Evolutionary conservation across 495 filamentous ascomycete species (phyloP), one percentile per base, ranked within the genome.

Genomic region (Parachaetomium inaequale): DNA sequence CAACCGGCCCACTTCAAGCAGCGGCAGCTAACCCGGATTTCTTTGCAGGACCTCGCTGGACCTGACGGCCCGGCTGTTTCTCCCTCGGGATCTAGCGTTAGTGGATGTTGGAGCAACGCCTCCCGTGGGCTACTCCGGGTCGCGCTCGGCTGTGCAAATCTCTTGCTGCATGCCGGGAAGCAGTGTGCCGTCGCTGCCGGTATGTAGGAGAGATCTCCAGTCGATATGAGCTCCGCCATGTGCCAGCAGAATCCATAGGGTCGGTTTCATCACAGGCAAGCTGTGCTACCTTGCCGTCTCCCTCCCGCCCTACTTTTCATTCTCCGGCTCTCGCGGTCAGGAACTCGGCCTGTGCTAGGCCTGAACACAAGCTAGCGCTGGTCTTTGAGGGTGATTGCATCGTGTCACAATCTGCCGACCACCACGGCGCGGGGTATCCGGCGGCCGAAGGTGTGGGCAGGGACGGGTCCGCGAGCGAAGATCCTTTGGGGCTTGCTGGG

Each of bases 351-450:
- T n/a, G 14, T 8, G 26, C 8, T 7, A 49, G 10, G 42, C 6
- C 19, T 23, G 42, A n/a, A n/a, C n/a, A 46, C 5, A 19, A 7
- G 42, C 42, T 23, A 46, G 42, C 2, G 4, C 25, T 11, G 28
- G 53, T 32, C 47, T 25, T 32, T 54, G 31, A 34, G 63, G 58
- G 42, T 63, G 57, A 23, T 32, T 54, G 65, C 67, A 54, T 64
- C 40, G 60, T 60, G 49, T 52, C 53, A 67, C 63, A 15, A 50
- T 50, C 23, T 43, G 49, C 26, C 42, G 38, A 63, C 46, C 25
- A 43, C 55, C 57, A 55, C 49, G 59, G 36, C 53, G 58, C 63
- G 63, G 58, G 54, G 42, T 59, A 21, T 58, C 49, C 34, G 50
- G 26, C 55, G 53, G n/a, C 28, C 28, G 32, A 32, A 45, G 26